Percentiles rank a stretch among this genome's conserved stretches.
These are phyloP conservation scores for Eucalyptus globulus DNA, from an alignment of 345 rosid species.

Conservation along the genomic window DNA sequence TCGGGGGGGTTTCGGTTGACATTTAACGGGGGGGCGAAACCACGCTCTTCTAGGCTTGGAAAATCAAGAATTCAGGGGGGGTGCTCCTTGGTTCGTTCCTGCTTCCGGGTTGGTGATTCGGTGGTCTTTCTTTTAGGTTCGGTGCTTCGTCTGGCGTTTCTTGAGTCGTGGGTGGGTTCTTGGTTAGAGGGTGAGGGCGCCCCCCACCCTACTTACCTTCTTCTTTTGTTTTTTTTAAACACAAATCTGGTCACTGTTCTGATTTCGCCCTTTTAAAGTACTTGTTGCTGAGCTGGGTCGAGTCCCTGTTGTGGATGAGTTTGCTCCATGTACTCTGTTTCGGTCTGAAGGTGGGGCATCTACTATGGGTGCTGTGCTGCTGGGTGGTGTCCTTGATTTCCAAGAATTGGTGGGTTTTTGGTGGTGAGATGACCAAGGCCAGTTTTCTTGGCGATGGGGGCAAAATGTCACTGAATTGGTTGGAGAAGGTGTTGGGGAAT, in stretches of 20 bases:
- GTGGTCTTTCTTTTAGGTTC: neutral
- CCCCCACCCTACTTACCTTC: neutral
- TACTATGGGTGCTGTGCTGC: conserved; percentile 77
- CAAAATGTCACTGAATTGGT: conserved; percentile 42
- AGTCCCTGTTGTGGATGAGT: conserved; percentile 53
- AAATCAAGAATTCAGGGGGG: conserved; percentile 12
- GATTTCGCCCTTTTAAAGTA: neutral
- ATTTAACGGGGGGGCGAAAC: conserved; percentile 7
- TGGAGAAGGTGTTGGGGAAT: conserved; percentile 40
- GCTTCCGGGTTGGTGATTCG: neutral
- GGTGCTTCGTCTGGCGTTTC: neutral
- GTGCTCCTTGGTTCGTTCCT: conserved; percentile 15
- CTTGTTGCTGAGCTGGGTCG: neutral
- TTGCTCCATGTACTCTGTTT: conserved; percentile 64
- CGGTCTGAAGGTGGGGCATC: conserved; percentile 73
- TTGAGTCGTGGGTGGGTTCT: conserved; percentile 1
- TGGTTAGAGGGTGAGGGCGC: neutral
- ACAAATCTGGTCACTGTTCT: neutral
- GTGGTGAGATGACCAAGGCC: conserved; percentile 31
- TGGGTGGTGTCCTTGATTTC: conserved; percentile 56
- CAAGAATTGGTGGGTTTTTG: conserved; percentile 49
- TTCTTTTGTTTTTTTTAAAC: neutral
- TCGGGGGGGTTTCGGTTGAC: conserved; percentile 20
- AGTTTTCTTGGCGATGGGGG: conserved; percentile 43
- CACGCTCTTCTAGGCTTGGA: conserved; percentile 22